Evolutionary conservation across 331 rosid species (phyloP).

Genomic region (Phaseolus coccineus): DNA sequence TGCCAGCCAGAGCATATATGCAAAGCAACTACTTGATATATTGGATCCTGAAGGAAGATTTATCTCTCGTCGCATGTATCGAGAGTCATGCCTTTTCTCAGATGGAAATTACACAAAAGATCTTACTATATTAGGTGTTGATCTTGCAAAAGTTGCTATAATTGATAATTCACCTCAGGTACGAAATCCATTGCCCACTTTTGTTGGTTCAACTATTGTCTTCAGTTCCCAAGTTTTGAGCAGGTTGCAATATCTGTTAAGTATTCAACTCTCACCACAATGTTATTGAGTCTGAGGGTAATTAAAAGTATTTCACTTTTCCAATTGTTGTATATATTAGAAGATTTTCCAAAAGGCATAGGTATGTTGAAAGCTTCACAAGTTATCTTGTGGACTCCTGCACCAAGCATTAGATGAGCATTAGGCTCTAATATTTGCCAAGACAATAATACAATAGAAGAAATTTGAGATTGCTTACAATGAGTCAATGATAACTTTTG

Average conservation of each 20-base stretch:
- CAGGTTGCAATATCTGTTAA: background rate
- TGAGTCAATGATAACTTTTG: constrained; percentile 27
- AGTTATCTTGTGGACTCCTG: constrained; percentile 24
- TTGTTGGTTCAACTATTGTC: constrained; percentile 37
- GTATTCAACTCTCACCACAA: constrained; percentile 14
- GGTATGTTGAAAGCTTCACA: constrained; percentile 1
- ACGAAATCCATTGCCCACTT: constrained; percentile 33
- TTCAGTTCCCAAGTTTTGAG: constrained; percentile 27
- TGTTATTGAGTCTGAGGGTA: constrained; percentile 20
- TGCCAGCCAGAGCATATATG: constrained; percentile 98
- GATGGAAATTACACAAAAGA: constrained; percentile 97
- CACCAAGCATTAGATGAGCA: constrained; percentile 20
- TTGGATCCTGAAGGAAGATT: constrained; percentile 86
- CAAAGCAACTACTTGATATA: constrained; percentile 88
- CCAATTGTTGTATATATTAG: background rate
- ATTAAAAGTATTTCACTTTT: constrained; percentile 1
- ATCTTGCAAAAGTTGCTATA: constrained; percentile 90
- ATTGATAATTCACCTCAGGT: constrained; percentile 99
- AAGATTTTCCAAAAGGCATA: constrained; percentile 10
- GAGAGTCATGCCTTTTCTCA: constrained; percentile 89
- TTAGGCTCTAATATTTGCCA: constrained; percentile 14
- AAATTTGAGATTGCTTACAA: constrained; percentile 11
- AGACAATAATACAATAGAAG: background rate
- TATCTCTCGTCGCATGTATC: constrained; percentile 83
- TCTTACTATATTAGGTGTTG: constrained; percentile 88